A percentile compares a stretch with the other conserved stretches of the same genome.
Evolutionary conservation across 1,284 basidiomycete genomes (phyloP).

Genomic region (Afroboletus lepidellus): DNA sequence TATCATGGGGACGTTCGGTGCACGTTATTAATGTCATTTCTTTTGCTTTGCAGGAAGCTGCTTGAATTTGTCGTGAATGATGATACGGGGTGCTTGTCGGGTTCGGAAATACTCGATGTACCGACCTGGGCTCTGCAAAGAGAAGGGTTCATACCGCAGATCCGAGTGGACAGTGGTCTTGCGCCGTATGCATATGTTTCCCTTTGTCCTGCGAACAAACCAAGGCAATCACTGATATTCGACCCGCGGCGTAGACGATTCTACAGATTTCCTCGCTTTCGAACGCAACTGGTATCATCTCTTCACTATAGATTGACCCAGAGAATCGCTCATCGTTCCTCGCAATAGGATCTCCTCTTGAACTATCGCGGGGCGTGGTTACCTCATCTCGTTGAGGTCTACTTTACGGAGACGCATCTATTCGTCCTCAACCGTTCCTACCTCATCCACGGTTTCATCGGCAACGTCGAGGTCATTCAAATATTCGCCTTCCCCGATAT

Average conservation of each 20-base stretch:
- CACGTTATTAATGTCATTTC: not conserved
- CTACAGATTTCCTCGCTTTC: conserved; percentile 20
- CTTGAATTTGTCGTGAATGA: conserved; percentile 19
- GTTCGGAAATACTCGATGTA: conserved; percentile 14
- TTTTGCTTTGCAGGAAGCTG: conserved; percentile 11
- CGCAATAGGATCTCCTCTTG: conserved; percentile 14
- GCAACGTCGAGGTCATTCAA: conserved; percentile 18
- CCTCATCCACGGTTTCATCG: conserved; percentile 10
- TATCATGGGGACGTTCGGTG: not conserved
- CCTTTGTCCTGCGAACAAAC: conserved; percentile 9
- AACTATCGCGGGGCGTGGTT: conserved; percentile 21
- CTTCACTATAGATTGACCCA: not conserved
- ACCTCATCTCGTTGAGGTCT: conserved; percentile 18
- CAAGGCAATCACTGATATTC: conserved; percentile 15
- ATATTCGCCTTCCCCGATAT: conserved; percentile 20
- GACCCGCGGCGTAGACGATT: conserved; percentile 14
- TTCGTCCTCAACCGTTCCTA: conserved; percentile 16
- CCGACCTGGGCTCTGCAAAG: conserved; percentile 11
- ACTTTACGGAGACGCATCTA: conserved; percentile 15
- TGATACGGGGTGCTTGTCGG: conserved; percentile 16
- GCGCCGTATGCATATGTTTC: conserved; percentile 18
- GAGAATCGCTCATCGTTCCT: not conserved
- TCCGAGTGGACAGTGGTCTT: conserved; percentile 9
- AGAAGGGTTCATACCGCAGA: conserved; percentile 11
- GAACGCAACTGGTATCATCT: conserved; percentile 11